Percentiles rank a stretch among this genome's conserved stretches.
Conservation (phyloP, 164 flowering plant species). For the Tinospora cordifolia region DNA sequence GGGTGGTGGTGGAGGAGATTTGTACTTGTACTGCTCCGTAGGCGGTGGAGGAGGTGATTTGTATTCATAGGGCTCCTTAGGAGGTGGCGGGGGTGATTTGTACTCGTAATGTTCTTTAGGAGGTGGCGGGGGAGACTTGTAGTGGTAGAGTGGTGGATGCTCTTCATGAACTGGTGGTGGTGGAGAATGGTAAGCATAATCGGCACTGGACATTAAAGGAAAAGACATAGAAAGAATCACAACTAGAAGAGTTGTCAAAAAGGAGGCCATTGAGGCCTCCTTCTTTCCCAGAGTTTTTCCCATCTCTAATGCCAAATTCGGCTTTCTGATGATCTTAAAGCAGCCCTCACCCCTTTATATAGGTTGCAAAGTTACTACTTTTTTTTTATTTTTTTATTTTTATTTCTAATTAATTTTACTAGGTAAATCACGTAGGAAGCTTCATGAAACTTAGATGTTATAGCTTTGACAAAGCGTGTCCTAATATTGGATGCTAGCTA, state of each 20-base stretch:
- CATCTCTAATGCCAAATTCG: not conserved
- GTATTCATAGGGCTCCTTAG: not conserved
- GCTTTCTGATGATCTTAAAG: not conserved
- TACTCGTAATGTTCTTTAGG: not conserved
- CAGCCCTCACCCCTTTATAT: not conserved
- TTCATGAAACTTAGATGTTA: too few species aligned
- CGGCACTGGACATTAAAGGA: not conserved
- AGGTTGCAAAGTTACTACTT: not conserved
- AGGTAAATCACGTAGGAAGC: not conserved
- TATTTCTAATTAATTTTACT: not conserved
- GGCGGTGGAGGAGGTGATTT: constrained; percentile 14
- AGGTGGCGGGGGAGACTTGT: not conserved
- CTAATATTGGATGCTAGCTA: too few species aligned
- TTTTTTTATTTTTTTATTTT: too few species aligned
- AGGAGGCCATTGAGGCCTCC: not conserved
- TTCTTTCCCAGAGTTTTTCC: not conserved
- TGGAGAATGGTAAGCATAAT: not conserved
- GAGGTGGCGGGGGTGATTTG: constrained; percentile 8
- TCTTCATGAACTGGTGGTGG: too few species aligned
- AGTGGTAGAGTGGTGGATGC: not conserved
- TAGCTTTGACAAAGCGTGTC: too few species aligned
- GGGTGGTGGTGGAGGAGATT: too few species aligned
- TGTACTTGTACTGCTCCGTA: too few species aligned
- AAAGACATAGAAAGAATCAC: not conserved
- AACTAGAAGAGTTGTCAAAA: not conserved